Evolutionary conservation across 2,329 filamentous ascomycete species (phyloP), one percentile per base, ranked within the genome.

Genomic region (Sarocladiaceae sp.): DNA sequence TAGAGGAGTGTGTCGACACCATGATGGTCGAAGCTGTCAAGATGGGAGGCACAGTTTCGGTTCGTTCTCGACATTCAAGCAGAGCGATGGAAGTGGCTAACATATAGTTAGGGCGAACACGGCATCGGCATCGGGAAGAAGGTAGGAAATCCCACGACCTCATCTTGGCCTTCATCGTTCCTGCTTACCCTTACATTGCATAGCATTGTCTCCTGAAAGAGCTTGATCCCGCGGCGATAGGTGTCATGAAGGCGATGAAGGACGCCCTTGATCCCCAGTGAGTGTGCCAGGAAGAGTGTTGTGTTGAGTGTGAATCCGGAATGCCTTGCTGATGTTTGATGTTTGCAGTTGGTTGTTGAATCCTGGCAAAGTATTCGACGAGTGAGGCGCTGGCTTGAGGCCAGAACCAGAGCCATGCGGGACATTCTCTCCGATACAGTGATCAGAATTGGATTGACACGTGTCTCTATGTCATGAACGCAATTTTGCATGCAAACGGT

Each of bases 21-120:
- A 86, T 86, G 83, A 79, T 86, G 49, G 77, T 82, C 55, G 72
- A 78, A 33, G 83, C 83, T 3, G 72, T 87, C 21, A 78, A 82
- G 55, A 73, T 83, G 69, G 82, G 85, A 54, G 83, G 83, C 20
- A 87, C 83, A 0, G 82, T 84, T 1, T 85, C 82, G 15, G 58
- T 58, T 24, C 44, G 81, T 73, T 58, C 9, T n/a, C 20, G 13
- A 39, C 9, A 4, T 39, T 76, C 73, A 3, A 2, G 16, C 26
- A 29, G 15, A 9, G 10, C 7, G 21, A n/a, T 16, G 21, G 3
- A 19, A 32, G 29, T 24, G 16, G 33, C 15, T 46, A 16, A 39
- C 35, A 15, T n/a, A 15, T n/a, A 12, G 24, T 6, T 5, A 61
- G 9, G 83, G 82, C 19, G 83, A 86, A 57, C 83, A 86, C 58